Conservation (phyloP, 805 yeast genomes). For the Pichia sporocuriosa region DNA sequence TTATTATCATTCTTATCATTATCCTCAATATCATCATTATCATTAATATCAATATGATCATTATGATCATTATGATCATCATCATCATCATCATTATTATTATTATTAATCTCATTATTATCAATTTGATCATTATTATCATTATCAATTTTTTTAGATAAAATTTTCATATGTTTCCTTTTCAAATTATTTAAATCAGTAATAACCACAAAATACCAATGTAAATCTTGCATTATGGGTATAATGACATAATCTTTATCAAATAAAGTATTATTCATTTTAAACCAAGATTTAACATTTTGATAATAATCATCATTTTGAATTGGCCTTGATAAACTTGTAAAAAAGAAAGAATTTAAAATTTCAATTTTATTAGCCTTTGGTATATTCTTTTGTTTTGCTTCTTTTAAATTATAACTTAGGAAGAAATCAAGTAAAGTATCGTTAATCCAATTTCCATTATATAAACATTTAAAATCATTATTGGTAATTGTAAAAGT, state of each 20-base stretch:
- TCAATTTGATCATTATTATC: background rate
- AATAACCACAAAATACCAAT: constrained; percentile 84
- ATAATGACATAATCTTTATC: constrained; percentile 55
- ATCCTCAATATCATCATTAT: background rate
- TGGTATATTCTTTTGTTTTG: constrained; percentile 31
- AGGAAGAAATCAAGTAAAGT: constrained; percentile 79
- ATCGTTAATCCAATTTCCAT: constrained; percentile 87
- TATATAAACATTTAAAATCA: constrained; percentile 75
- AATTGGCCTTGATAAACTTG: constrained; percentile 41
- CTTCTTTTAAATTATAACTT: constrained; percentile 37
- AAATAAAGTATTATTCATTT: constrained; percentile 51
- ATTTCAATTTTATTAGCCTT: constrained; percentile 38
- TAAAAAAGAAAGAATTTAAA: constrained; percentile 79
- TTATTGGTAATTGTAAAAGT: constrained; percentile 51
- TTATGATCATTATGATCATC: background rate
- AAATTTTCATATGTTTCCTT: constrained; percentile 1
- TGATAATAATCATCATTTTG: constrained; percentile 38
- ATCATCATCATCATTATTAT: background rate
- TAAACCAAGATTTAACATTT: constrained; percentile 73
- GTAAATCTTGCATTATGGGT: constrained; percentile 75
- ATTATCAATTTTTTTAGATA: background rate
- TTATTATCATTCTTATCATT: background rate
- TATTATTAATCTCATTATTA: background rate
- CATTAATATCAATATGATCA: background rate
- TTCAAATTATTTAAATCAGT: constrained; percentile 39